Conservation (phyloP, 2,329 filamentous ascomycete species). For the Eutypa lata region DNA sequence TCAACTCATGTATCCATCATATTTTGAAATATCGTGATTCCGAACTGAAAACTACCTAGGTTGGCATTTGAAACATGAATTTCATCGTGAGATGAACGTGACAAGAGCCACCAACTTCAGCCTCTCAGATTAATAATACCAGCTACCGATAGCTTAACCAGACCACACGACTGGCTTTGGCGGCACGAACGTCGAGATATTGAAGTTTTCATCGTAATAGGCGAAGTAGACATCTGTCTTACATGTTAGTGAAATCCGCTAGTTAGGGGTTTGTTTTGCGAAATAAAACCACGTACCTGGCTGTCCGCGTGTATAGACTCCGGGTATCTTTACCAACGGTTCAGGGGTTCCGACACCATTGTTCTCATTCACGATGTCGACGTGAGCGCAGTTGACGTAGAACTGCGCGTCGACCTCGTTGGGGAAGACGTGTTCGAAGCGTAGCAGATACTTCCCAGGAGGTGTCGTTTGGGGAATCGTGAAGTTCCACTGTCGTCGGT, state of each 20-base stretch:
- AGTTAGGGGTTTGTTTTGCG: background rate
- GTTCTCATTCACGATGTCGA: background rate
- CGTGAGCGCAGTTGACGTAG: background rate
- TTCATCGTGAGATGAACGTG: too few relatives aligned
- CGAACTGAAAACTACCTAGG: too few relatives aligned
- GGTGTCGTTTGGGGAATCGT: background rate
- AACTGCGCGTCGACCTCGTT: background rate
- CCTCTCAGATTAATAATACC: too few relatives aligned
- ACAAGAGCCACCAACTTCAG: too few relatives aligned
- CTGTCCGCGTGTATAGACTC: background rate
- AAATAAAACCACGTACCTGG: background rate
- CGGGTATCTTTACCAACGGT: background rate
- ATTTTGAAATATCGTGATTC: too few relatives aligned
- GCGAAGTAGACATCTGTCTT: background rate
- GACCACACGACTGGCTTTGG: background rate
- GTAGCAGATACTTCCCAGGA: background rate
- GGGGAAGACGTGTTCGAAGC: background rate
- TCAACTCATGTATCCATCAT: too few relatives aligned
- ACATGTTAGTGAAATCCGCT: background rate
- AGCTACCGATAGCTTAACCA: too few relatives aligned
- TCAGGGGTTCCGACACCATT: background rate
- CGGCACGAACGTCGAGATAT: conserved; percentile 1
- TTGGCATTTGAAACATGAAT: too few relatives aligned
- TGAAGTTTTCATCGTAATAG: conserved; percentile 1
- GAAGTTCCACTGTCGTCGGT: background rate